phyloP scores from a whole-genome alignment of 2,329 filamentous ascomycete genomes.

The Blastomyces gilchristii region DNA sequence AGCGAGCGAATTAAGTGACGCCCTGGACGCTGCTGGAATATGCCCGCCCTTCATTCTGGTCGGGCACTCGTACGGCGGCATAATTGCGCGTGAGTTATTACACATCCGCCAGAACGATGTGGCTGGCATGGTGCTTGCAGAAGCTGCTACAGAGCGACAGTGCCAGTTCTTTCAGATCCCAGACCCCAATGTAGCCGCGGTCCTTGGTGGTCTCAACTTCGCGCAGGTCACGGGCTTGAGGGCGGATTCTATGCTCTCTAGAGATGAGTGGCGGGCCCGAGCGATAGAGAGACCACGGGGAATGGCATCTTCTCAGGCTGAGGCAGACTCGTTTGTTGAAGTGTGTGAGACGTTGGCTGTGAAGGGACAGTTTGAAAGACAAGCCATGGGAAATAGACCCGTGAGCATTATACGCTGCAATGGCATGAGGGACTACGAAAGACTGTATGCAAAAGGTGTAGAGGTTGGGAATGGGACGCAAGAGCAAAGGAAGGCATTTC shows the following conservation, averaged over 20 bases:
- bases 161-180: slow-evolving; percentile 24
- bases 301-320: slow-evolving; percentile 16
- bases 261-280: slow-evolving; percentile 27
- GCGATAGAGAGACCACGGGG: slow-evolving; percentile 25
- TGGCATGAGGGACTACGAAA: slow-evolving; percentile 24
- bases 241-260: slow-evolving; percentile 21
- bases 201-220: slow-evolving; percentile 25
- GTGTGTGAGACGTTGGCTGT: slow-evolving; percentile 22
- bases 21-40: slow-evolving; percentile 20
- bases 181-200: slow-evolving; percentile 23
- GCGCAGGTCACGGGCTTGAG: slow-evolving; percentile 26
- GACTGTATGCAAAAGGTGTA: slow-evolving; percentile 26
- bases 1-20: slow-evolving; percentile 24
- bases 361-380: slow-evolving; percentile 25
- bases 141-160: slow-evolving; percentile 29
- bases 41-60: slow-evolving; percentile 26
- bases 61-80: slow-evolving; percentile 34
- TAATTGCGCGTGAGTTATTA: slow-evolving; percentile 32
- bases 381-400: slow-evolving; percentile 22
- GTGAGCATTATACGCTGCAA: slow-evolving; percentile 31
- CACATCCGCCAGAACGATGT: slow-evolving; percentile 24
- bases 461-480: slow-evolving; percentile 26
- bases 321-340: slow-evolving; percentile 17
- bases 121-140: slow-evolving; percentile 30
- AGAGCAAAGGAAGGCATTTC: slow-evolving; percentile 23